A percentile compares a stretch with the other conserved stretches of the same genome.
These are phyloP conservation scores for Phytopythium delawarense DNA, from an alignment of 352 stramenopile genomes.

Conservation along the genomic window DNA sequence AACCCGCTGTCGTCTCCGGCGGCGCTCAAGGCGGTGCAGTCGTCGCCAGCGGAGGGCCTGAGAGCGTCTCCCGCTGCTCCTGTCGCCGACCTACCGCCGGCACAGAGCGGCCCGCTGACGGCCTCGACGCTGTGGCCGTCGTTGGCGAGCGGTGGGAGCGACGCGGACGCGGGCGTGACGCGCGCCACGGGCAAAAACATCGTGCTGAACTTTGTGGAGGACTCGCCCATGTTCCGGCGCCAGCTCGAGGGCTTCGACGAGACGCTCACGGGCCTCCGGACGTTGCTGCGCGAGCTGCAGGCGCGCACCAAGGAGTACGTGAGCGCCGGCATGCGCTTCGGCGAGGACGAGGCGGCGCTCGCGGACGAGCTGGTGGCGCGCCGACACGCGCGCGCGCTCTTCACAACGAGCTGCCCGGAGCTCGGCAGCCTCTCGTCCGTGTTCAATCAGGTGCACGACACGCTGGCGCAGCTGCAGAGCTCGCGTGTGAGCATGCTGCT, in stretches of 20 bases:
- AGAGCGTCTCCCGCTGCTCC: background rate
- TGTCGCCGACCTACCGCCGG: background rate
- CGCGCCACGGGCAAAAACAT: constrained; percentile 63
- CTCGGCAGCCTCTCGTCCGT: constrained; percentile 70
- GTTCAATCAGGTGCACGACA: constrained; percentile 83
- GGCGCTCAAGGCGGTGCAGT: background rate
- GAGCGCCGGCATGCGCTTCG: constrained; percentile 51
- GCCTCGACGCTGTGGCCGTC: background rate
- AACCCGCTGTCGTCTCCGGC: constrained; percentile 1
- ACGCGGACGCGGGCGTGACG: constrained; percentile 14
- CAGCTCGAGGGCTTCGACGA: constrained; percentile 81
- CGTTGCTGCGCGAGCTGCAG: constrained; percentile 69
- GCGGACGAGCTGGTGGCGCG: constrained; percentile 68
- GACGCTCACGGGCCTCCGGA: constrained; percentile 55
- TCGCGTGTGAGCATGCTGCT: constrained; percentile 81
- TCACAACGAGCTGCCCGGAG: constrained; percentile 74
- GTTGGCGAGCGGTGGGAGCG: background rate
- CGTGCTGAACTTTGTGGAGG: constrained; percentile 80
- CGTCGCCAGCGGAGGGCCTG: background rate
- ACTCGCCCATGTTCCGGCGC: constrained; percentile 84
- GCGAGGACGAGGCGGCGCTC: constrained; percentile 64
- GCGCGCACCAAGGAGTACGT: constrained; percentile 76
- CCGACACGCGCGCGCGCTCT: constrained; percentile 82
- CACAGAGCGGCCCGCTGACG: background rate
- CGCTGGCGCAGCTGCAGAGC: constrained; percentile 73